Conservation (phyloP, 148 eudicot species). For the Amaranthus hypochondriacus region DNA sequence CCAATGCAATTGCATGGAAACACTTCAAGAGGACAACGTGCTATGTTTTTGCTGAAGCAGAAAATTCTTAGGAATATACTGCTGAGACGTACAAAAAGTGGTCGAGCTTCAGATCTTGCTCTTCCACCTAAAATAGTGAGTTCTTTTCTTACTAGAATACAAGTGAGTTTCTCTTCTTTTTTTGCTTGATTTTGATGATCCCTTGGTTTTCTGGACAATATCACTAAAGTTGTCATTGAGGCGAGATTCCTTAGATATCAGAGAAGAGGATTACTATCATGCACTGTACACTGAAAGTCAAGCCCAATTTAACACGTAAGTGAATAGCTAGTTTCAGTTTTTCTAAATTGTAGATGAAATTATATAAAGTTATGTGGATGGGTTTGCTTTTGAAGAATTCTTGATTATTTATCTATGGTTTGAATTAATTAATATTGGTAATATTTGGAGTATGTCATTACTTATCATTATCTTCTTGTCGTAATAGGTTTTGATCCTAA, state of each 20-base stretch:
- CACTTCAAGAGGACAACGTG: conserved; percentile 42
- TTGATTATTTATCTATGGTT: not conserved
- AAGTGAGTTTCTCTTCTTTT: not conserved
- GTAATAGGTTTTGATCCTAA: not conserved
- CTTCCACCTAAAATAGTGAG: conserved; percentile 92
- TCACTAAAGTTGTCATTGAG: conserved; percentile 51
- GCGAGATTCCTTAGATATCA: conserved; percentile 71
- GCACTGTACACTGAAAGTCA: conserved; percentile 78
- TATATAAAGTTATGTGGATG: not conserved
- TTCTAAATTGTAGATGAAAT: not conserved
- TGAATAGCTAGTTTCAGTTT: not conserved
- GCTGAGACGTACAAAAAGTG: conserved; percentile 84
- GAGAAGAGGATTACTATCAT: conserved; percentile 81
- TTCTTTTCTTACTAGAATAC: conserved; percentile 3
- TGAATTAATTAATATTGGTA: not conserved
- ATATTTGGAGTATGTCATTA: not conserved
- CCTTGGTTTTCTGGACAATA: conserved; percentile 5
- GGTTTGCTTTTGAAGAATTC: not conserved
- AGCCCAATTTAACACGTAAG: conserved; percentile 76
- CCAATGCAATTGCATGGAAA: conserved; percentile 64
- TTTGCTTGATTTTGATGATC: not conserved
- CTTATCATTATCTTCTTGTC: not conserved
- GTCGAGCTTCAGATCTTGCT: conserved; percentile 92
- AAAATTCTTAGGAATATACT: conserved; percentile 64
- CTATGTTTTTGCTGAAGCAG: conserved; percentile 79